Evolutionary conservation across 345 rosid genomes (phyloP), one percentile per base, ranked within the genome.

Genomic region (Dovyalis caffra): DNA sequence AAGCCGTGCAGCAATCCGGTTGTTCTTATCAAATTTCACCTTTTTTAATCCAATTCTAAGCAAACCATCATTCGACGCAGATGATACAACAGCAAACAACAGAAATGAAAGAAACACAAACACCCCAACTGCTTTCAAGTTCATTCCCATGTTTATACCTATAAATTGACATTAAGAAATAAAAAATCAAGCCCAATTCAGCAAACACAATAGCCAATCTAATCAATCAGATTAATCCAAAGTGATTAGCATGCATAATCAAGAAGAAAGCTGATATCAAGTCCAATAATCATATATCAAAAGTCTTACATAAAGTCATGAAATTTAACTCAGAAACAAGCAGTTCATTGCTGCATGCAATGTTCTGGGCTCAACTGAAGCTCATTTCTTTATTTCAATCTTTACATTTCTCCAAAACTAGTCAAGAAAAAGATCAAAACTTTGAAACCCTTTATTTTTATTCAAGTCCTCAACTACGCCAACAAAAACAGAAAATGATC

Each of bases 101-200:
- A 90, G 82, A 60, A 71, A 71, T 1, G 83, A 80, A 63, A 89
- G 75, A 80, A 88, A 45, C 80, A 91, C 73, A 3, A 80, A 77
- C 67, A 87, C 51, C 68, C 78, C 73, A 58, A 79, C 56, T 40
- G 73, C 69, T 64, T 72, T 80, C 68, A 76, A 15, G 77, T 62
- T 56, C 62, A 38, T 84, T 70, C 84, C 82, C 97, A 93, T 93
- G 64, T n/a, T 68, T 10, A 56, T 25, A 85, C 86, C 98, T 90
- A 76, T 58, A 60, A 61, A 29, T 38, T 68, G 43, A 77, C 31
- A 64, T 29, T 61, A 35, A 60, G 16, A 29, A 64, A 47, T 21
- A 25, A 76, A 71, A 8, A 33, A 56, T 29, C 40, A 64, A 65
- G 78, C 28, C 32, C 34, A 57, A 32, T 10, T 43, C 58, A 49